Evolutionary conservation across 805 yeast genomes (phyloP).

Genomic region (Pichia kluyveri): DNA sequence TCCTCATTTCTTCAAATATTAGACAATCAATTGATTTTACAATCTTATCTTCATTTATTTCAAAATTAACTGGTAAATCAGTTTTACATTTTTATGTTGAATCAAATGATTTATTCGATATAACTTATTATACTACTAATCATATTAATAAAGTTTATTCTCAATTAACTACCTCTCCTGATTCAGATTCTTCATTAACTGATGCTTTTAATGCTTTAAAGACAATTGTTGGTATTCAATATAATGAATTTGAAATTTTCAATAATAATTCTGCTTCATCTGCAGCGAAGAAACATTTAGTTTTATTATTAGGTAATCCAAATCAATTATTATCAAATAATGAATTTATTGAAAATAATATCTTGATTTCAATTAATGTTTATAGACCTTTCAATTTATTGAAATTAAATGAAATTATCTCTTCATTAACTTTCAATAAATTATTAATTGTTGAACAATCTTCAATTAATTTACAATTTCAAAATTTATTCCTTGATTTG

Average conservation of each 20-base stretch:
- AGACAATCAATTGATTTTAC: constrained; percentile 47
- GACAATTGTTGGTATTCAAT: constrained; percentile 21
- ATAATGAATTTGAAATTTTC: constrained; percentile 32
- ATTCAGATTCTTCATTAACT: constrained; percentile 16
- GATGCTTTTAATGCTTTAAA: constrained; percentile 25
- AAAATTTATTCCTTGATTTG: constrained; percentile 58
- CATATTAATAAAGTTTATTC: constrained; percentile 5
- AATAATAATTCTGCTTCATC: constrained; percentile 7
- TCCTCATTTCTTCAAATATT: constrained; percentile 54
- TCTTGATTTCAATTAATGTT: constrained; percentile 49
- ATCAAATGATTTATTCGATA: constrained; percentile 1
- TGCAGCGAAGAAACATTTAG: constrained; percentile 25
- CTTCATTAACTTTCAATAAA: constrained; percentile 38
- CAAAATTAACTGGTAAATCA: constrained; percentile 40
- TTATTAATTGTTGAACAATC: constrained; percentile 66
- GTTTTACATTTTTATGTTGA: constrained; percentile 62
- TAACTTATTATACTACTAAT: constrained; percentile 7
- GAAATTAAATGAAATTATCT: constrained; percentile 34
- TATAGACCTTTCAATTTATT: constrained; percentile 66
- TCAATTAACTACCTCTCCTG: no score
- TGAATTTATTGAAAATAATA: constrained; percentile 20
- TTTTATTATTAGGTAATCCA: constrained; percentile 58
- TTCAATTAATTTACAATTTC: constrained; percentile 27
- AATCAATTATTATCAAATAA: constrained; percentile 8
- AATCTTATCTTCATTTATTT: constrained; percentile 48